Conservation (phyloP, 176 grass and related monocot genomes). For the Puya raimondii region DNA sequence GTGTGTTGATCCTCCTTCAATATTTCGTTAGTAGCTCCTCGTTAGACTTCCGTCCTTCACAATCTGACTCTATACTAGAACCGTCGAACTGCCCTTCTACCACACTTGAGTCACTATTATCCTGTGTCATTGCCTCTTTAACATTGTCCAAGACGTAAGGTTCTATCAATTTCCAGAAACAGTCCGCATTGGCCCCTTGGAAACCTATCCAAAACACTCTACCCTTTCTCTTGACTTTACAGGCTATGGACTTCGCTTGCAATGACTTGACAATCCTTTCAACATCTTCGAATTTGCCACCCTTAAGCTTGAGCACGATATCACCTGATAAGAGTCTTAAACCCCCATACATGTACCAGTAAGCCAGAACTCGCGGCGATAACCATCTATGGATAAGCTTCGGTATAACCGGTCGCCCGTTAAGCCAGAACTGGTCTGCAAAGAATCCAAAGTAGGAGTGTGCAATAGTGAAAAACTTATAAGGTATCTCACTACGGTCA, state of each 20-base stretch:
- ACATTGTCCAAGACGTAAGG: slow-evolving; percentile 54
- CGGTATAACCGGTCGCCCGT: slow-evolving; percentile 46
- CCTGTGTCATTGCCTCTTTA: slow-evolving; percentile 8
- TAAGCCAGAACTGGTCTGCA: slow-evolving; percentile 67
- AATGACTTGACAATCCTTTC: slow-evolving; percentile 66
- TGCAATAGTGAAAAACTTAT: slow-evolving; percentile 58
- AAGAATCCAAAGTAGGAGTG: slow-evolving; percentile 83
- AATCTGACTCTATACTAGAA: slow-evolving; percentile 25
- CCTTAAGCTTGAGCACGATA: slow-evolving; percentile 68
- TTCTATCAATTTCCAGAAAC: slow-evolving; percentile 58
- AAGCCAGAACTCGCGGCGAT: slow-evolving; percentile 72
- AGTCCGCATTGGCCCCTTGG: slow-evolving; percentile 56
- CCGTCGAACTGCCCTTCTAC: slow-evolving; percentile 14
- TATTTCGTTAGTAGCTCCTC: not conserved
- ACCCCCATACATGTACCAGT: slow-evolving; percentile 97
- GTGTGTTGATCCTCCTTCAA: not conserved
- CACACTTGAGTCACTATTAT: not conserved
- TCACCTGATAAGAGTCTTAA: slow-evolving; percentile 68
- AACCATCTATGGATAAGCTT: slow-evolving; percentile 92
- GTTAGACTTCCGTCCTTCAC: slow-evolving; percentile 18
- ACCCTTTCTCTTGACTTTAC: slow-evolving; percentile 86
- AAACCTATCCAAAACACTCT: slow-evolving; percentile 80
- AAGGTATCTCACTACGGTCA: slow-evolving; percentile 50
- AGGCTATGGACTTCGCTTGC: slow-evolving; percentile 36
- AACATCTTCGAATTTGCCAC: slow-evolving; percentile 43